Evolutionary conservation across 768 basidiomycete species (phyloP).

Genomic region (Tulasnella sp.): DNA sequence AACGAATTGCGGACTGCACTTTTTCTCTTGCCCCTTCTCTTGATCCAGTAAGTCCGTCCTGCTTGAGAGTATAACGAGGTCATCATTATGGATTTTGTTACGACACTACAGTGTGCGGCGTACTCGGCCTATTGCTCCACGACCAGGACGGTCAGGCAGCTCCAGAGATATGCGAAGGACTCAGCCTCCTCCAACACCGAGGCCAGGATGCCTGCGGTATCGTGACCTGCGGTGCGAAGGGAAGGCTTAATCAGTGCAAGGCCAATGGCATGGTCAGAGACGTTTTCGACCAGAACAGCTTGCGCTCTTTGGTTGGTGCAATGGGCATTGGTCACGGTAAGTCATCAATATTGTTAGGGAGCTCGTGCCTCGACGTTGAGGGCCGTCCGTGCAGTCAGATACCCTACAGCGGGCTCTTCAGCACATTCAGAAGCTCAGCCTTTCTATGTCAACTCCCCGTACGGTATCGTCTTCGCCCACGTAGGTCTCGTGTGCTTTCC

Average conservation of each 20-base stretch:
- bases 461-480: slow-evolving; percentile 97
- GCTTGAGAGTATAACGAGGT: neutral
- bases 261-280: slow-evolving; percentile 99
- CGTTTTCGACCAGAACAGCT: slow-evolving; percentile 81
- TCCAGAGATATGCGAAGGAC: slow-evolving; percentile 88
- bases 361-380: neutral
- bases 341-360: slow-evolving; percentile 37
- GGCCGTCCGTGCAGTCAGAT: slow-evolving; percentile 66
- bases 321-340: slow-evolving; percentile 99
- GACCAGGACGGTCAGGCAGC: slow-evolving; percentile 77
- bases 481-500: slow-evolving; percentile 53
- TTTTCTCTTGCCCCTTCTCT: neutral
- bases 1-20: slow-evolving; percentile 1
- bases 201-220: slow-evolving; percentile 99
- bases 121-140: slow-evolving; percentile 83
- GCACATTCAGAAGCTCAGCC: slow-evolving; percentile 98
- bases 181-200: slow-evolving; percentile 94
- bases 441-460: slow-evolving; percentile 99
- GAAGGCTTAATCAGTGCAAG: slow-evolving; percentile 97
- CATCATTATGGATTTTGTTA: neutral
- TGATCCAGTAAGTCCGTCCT: slow-evolving; percentile 10
- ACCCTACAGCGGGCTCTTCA: slow-evolving; percentile 97
- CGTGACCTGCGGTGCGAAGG: slow-evolving; percentile 93
- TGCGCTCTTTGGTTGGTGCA: slow-evolving; percentile 79
- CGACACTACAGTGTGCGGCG: slow-evolving; percentile 81